A percentile compares a stretch with the other conserved stretches of the same genome.
Conservation (phyloP, 768 basidiomycete genomes). For the Paxillus ammoniavirescens region DNA sequence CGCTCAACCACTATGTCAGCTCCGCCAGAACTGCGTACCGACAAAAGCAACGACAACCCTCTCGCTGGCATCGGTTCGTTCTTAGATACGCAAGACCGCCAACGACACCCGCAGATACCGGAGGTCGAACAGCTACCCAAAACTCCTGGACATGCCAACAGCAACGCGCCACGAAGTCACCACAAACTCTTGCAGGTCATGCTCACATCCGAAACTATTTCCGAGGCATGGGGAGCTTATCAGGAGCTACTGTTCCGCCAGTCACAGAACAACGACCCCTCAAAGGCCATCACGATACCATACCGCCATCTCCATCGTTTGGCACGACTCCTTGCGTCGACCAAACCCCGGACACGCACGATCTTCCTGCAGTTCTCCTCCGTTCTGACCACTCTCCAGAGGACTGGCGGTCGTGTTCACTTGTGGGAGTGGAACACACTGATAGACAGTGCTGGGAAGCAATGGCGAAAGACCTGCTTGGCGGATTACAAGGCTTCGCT, state of each 20-base stretch:
- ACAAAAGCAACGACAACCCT: slow-evolving; percentile 3
- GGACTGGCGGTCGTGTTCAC: slow-evolving; percentile 52
- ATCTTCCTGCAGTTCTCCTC: slow-evolving; percentile 67
- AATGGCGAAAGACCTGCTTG: slow-evolving; percentile 55
- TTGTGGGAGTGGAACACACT: slow-evolving; percentile 78
- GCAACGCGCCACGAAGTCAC: slow-evolving; percentile 19
- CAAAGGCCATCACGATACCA: slow-evolving; percentile 22
- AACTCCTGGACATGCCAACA: slow-evolving; percentile 1
- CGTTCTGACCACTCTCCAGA: slow-evolving; percentile 58
- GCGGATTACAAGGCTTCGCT: slow-evolving; percentile 62
- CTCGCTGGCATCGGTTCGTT: slow-evolving; percentile 5
- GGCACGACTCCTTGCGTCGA: slow-evolving; percentile 52
- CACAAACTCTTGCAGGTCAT: slow-evolving; percentile 31
- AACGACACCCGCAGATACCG: background rate
- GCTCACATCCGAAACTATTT: slow-evolving; percentile 29
- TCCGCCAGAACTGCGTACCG: background rate
- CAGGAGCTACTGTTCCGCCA: slow-evolving; percentile 28
- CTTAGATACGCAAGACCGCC: slow-evolving; percentile 8
- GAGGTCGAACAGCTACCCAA: background rate
- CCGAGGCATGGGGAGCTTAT: slow-evolving; percentile 47
- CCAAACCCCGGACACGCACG: slow-evolving; percentile 54
- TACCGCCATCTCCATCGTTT: slow-evolving; percentile 57
- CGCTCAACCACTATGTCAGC: background rate
- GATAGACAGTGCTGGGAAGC: slow-evolving; percentile 64
- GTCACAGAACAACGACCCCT: background rate